Evolutionary conservation across 2,329 filamentous ascomycete species (phyloP).

Genomic region (Colletotrichum phormii): DNA sequence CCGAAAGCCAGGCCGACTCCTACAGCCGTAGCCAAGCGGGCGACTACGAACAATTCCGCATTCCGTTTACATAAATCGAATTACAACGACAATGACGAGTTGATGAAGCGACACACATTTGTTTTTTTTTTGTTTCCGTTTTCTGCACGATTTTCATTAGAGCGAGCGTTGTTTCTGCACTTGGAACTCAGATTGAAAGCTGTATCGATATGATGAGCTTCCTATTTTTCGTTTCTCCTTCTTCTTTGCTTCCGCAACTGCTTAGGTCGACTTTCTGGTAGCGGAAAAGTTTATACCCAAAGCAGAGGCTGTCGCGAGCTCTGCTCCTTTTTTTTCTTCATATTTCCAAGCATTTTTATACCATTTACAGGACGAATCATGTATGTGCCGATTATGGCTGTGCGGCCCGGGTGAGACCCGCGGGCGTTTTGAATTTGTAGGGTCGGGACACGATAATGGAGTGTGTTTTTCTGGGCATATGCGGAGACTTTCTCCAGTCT

Average conservation of each 20-base stretch:
- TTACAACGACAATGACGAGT: conserved; percentile 31
- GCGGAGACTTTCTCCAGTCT: conserved; percentile 41
- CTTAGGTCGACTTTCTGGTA: conserved; percentile 43
- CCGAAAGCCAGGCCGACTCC: conserved; percentile 63
- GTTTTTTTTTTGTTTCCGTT: conserved; percentile 35
- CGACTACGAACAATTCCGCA: conserved; percentile 38
- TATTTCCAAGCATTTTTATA: conserved; percentile 34
- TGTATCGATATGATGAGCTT: conserved; percentile 34
- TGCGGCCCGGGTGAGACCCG: not conserved
- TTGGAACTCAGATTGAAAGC: conserved; percentile 31
- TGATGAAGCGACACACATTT: conserved; percentile 35
- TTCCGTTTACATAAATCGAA: conserved; percentile 29
- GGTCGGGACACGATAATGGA: conserved; percentile 24
- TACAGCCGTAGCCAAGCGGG: conserved; percentile 45
- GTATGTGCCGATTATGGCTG: conserved; percentile 14
- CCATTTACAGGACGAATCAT: conserved; percentile 37
- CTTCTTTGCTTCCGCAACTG: conserved; percentile 41
- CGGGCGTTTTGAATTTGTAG: conserved; percentile 8
- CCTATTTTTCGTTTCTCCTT: conserved; percentile 39
- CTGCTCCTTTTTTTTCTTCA: not conserved
- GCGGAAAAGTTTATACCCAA: conserved; percentile 52
- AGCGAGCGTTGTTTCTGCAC: conserved; percentile 41
- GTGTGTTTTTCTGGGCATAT: conserved; percentile 23
- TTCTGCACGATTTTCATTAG: conserved; percentile 34
- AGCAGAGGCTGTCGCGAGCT: conserved; percentile 38